Evolutionary conservation across 2,329 filamentous ascomycete genomes (phyloP).

Genomic region (Paramyrothecium roridum): DNA sequence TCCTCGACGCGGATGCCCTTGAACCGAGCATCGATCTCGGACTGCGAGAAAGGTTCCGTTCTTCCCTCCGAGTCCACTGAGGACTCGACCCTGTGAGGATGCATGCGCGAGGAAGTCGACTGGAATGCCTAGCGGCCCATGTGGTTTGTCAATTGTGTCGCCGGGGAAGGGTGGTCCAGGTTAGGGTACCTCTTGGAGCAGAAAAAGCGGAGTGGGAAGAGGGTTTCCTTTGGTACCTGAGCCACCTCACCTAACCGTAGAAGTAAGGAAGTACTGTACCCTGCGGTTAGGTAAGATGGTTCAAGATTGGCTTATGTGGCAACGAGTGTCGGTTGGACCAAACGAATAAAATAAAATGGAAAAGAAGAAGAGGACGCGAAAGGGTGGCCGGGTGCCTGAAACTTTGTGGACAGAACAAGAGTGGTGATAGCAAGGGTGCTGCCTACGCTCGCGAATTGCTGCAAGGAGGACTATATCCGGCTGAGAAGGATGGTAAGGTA

Average conservation of each 20-base stretch:
- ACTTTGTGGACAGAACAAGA: slow-evolving; percentile 8
- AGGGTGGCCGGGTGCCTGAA: neutral
- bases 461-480: slow-evolving; percentile 13
- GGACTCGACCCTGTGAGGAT: slow-evolving; percentile 37
- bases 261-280: neutral
- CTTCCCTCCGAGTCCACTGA: slow-evolving; percentile 44
- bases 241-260: neutral
- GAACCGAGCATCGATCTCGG: slow-evolving; percentile 51
- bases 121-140: slow-evolving; percentile 24
- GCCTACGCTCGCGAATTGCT: slow-evolving; percentile 4
- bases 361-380: neutral
- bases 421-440: slow-evolving; percentile 12
- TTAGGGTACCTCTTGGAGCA: neutral
- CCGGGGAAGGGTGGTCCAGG: neutral
- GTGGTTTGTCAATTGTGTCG: neutral
- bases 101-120: slow-evolving; percentile 33
- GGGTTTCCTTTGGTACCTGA: neutral
- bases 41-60: slow-evolving; percentile 57
- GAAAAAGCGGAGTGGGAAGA: neutral
- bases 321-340: neutral
- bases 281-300: neutral
- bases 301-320: neutral
- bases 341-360: neutral
- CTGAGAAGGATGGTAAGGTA: slow-evolving; percentile 7
- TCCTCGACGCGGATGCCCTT: slow-evolving; percentile 43